phyloP scores from a whole-genome alignment of 768 basidiomycete genomes.

The Termitomyces sp. region DNA sequence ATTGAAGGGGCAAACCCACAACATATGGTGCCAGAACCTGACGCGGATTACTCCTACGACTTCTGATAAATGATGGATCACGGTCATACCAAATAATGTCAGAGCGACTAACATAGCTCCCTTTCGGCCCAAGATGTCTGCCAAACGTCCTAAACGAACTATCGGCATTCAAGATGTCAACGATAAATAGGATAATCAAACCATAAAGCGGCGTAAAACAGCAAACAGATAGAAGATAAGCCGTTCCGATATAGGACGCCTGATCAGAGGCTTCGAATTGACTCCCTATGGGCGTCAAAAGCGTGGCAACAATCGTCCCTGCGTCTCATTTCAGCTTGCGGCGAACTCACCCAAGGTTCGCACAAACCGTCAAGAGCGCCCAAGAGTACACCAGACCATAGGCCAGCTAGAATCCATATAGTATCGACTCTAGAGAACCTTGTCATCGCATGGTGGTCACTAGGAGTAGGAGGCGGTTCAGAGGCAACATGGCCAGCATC shows the following conservation, averaged over 20 bases:
- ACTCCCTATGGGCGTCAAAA: constrained; percentile 81
- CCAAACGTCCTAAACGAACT: constrained; percentile 57
- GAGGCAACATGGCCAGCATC: constrained; percentile 28
- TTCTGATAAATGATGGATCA: constrained; percentile 3
- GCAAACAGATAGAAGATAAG: constrained; percentile 83
- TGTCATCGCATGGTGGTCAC: constrained; percentile 30
- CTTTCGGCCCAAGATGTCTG: constrained; percentile 82
- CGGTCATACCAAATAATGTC: constrained; percentile 66
- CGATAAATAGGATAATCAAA: constrained; percentile 23
- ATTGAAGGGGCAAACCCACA: constrained; percentile 89
- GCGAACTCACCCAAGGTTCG: constrained; percentile 5
- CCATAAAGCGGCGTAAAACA: constrained; percentile 91
- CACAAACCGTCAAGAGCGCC: constrained; percentile 77
- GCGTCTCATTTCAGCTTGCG: constrained; percentile 9
- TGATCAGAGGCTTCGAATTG: constrained; percentile 76
- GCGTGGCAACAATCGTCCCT: constrained; percentile 86
- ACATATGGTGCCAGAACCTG: constrained; percentile 76
- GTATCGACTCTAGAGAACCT: constrained; percentile 49
- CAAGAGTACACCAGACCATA: constrained; percentile 82
- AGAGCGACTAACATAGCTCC: constrained; percentile 84
- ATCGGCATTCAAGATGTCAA: constrained; percentile 12
- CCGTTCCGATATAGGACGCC: constrained; percentile 83
- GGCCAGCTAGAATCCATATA: constrained; percentile 66
- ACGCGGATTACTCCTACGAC: constrained; percentile 6
- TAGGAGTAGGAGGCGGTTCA: constrained; percentile 15